Evolutionary conservation across 306 rosid genomes (phyloP), one percentile per base, ranked within the genome.

Genomic region (Quercus variabilis): DNA sequence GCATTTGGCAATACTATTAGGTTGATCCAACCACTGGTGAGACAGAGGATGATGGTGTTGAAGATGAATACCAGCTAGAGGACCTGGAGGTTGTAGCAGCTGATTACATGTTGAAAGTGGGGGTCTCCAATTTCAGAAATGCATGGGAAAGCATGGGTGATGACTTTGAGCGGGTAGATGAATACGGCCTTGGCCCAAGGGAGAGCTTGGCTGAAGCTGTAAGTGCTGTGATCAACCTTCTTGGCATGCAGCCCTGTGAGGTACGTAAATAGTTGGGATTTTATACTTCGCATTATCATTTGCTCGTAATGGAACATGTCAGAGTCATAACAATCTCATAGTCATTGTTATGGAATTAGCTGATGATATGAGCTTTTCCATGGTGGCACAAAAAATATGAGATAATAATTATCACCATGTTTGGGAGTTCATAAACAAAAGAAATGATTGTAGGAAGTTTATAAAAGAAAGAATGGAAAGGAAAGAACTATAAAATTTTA

Each of bases 221-320:
- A 76, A 86, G 74, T 82, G 77, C 93, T 60, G 99, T 95, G 82
- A 88, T 91, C 78, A 87, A 78, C 80, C 97, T 95, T 85, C 96
- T 95, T 21, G 99, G 99, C 83, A 63, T 95, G 99, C 97, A 95
- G 81, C 98, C 99, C 30, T 95, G 99, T 70, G 99, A 93, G 96
- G 99, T 95, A 86, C 73, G 82, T 86, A 55, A 68, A 55, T 68
- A 7, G 23, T 73, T 76, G 62, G 58, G 23, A 79, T 20, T 59
- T 30, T 73, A 35, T 75, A 20, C 76, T 59, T 12, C 54, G 35
- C 25, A 23, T 75, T 46, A 76, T 67, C 64, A 67, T 75, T 58
- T 64, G 15, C 72, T 33, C 51, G 70, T 68, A 60, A 41, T 77
- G 68, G 55, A 25, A 60, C 6, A 55, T 31, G 49, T 43, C 70